Base-by-base conservation (phyloP, 495 filamentous ascomycete species). In the Letharia lupina region DNA sequence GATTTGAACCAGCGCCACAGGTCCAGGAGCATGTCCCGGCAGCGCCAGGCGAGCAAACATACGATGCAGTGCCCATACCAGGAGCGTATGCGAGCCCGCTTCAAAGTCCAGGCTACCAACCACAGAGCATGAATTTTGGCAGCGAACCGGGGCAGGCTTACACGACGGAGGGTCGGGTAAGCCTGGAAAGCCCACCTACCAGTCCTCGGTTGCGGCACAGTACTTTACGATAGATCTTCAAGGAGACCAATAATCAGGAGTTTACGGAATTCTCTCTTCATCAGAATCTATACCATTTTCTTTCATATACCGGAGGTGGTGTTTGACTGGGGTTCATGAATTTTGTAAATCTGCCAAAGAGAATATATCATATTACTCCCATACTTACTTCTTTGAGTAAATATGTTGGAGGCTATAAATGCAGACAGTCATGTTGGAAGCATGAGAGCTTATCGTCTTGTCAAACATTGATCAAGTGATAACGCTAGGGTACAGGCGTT, bases 1-100 rank as follows among this genome's bases (percentile, higher is more conserved):
- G 78, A 33, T 89, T 91, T 71, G 72, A 79, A 54, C 60, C 69
- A 42, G 62, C 67, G 57, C 71, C 73, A 33, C 65, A 72, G 28
- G 65, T 72, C 13, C 70, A 76, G 42, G 74, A 78, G 58, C 78
- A 79, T 67, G 73, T 80, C 69, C 71, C 70, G 60, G 76, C 77
- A 50, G 79, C 80, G 41, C 80, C 82, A 9, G 80, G 80, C 23
- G 82, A 84, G 72, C 73, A 75, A 50, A 79, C 75, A 15, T 83
- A 81, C 65, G 82, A 78, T 16, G 69, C 78, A 56, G 82, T 84
- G 33, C 82, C 81, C 3, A 83, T 84, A 59, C 82, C 82, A 5
- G 77, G 74, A 31, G 81, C 80, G 12, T 83, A 83, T 67, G 70
- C 74, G 20, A 79, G 77, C 66, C 77, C 79, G 20, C 74, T 79